Evolutionary conservation across 345 rosid species (phyloP), one percentile per base, ranked within the genome.

Genomic region (Litchi chinensis): DNA sequence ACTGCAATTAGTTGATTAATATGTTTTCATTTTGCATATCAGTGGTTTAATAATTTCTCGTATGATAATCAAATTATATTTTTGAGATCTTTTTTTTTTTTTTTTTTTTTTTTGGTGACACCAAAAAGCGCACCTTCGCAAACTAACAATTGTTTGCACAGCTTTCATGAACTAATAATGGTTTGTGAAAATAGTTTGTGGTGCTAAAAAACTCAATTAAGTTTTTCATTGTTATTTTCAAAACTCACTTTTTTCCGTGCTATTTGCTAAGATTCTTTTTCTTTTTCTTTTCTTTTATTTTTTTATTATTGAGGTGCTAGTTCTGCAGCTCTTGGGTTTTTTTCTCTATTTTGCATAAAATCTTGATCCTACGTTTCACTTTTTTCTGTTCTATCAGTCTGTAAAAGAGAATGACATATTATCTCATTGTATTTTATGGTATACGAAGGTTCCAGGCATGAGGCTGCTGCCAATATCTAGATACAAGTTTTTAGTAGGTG

Each of bases 401-500:
- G 70, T 69, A 54, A 19, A 21, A 2, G 21, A 48, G 74, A 24
- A 16, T 21, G 69, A 79, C 37, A 46, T 68, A 74, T 59, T 40
- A 48, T 70, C 28, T 13, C 44, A 43, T 8, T 13, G 5, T 13
- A 10, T 7, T 57, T 37, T 75, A 3, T 37, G 52, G 78, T 74
- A 9, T 59, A 72, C 48, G 37, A 68, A 40, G 21, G 41, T 12
- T 5, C 10, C 41, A 39, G 0, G 21, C 18, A 11, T 10, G 15
- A 68, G 18, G 52, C 44, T 43, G 52, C 44, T 43, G n/a, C 21
- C 75, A 28, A 39, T 19, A 21, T 59, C 63, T 50, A 9, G 65
- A 28, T 24, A 28, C 19, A 48, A 68, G 32, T 44, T 5, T 68
- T 41, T 32, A 26, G 22, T 74, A 74, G 82, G 82, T 79, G 76